Percentiles rank a stretch among this genome's conserved stretches.
Conservation (phyloP, 2,329 filamentous ascomycete genomes). For the Pestalotiopsis fici region DNA sequence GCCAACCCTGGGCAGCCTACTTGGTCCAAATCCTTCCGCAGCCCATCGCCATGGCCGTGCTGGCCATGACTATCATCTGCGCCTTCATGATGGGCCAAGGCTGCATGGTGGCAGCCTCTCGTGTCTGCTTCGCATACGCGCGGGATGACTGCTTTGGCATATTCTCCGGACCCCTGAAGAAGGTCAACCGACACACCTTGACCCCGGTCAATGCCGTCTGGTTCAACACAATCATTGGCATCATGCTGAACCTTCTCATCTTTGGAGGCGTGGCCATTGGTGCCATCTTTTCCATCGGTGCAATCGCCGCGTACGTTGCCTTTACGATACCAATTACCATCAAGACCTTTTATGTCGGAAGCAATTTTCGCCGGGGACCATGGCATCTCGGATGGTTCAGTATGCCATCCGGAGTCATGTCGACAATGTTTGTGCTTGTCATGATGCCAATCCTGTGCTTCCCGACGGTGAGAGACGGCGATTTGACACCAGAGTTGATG, state of each 20-base stretch:
- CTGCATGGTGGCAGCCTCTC: constrained; percentile 66
- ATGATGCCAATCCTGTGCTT: constrained; percentile 72
- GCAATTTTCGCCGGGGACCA: constrained; percentile 65
- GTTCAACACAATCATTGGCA: constrained; percentile 63
- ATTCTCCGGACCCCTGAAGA: constrained; percentile 56
- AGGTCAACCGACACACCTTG: constrained; percentile 59
- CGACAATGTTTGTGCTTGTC: constrained; percentile 60
- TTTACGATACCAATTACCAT: constrained; percentile 61
- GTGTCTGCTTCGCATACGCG: constrained; percentile 73
- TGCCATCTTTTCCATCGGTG: constrained; percentile 71
- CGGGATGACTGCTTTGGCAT: constrained; percentile 69
- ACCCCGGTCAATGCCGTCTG: constrained; percentile 74
- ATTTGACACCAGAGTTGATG: constrained; percentile 56
- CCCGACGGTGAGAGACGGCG: constrained; percentile 55
- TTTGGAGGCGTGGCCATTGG: constrained; percentile 65
- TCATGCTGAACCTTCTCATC: constrained; percentile 62
- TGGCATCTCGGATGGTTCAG: constrained; percentile 68
- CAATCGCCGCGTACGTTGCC: constrained; percentile 66
- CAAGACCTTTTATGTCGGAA: constrained; percentile 59
- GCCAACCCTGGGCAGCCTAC: constrained; percentile 72
- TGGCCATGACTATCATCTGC: constrained; percentile 67
- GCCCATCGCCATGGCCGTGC: constrained; percentile 61
- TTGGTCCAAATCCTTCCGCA: constrained; percentile 65
- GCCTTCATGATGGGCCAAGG: constrained; percentile 74
- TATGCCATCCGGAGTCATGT: constrained; percentile 55